Evolutionary conservation across 192 early-diverging fungal genomes (phyloP), one percentile per base, ranked within the genome.

Genomic region (Kappamyces sp.): DNA sequence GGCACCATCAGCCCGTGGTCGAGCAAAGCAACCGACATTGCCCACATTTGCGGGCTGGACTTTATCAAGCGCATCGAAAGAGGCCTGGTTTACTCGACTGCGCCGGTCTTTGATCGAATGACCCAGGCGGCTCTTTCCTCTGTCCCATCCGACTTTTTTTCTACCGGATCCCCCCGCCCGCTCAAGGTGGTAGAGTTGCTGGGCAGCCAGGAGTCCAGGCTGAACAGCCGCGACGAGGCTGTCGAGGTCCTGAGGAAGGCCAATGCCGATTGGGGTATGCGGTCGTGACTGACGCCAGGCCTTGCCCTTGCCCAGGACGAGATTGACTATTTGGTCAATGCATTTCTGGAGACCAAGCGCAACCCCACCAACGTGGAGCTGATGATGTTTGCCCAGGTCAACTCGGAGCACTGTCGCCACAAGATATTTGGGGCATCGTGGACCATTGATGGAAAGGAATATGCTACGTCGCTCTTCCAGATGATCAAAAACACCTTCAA

Each of bases 301-400:
- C 80, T 99, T 45, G 97, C 97, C 15, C 79, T 99, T 52, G 91
- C 91, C n/a, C 73, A 80, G 38, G 95, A 98, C 64, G 95, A 99
- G 69, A 95, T 98, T 54, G 89, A 89, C 62, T 98, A 99, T 63
- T 75, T 99, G 46, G 87, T 91, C 2, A 76, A 83, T 5, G 88
- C 89, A 11, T 96, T 94, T 71, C 69, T 71, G 59, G 65, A 54
- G 12, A 47, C 47, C 9, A 64, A 70, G 14, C 83, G 93, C 43
- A 88, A 93, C 63, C 95, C 95, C n/a, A 99, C 97, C 2, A 95
- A 99, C 68, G 91, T 91, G 0, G 95, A 98, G 77, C 79, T 99
- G 39, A 93, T 99, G 81, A 99, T 99, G 97, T 99, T 99, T 88
- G 95, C 96, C 39, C 97, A 99, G 69, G 97, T 99, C 64, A 98